A percentile compares a stretch with the other conserved stretches of the same genome.
Evolutionary conservation across 202 grass and related monocot genomes (phyloP).

Genomic region (Schoenoplectus triqueter): DNA sequence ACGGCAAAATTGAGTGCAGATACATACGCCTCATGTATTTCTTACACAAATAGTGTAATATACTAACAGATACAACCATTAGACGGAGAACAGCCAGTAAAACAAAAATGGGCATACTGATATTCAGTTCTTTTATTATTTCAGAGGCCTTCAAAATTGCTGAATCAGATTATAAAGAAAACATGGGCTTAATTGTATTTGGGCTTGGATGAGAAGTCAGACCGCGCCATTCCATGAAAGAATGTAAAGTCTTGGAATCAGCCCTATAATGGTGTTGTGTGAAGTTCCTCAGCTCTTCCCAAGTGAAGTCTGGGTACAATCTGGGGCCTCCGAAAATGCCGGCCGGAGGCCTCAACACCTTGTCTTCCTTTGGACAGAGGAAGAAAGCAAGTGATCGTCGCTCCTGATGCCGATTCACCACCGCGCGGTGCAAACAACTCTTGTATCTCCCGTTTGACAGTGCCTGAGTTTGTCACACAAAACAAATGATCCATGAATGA

Average conservation of each 20-base stretch:
- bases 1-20: neutral
- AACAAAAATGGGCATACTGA: neutral
- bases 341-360: conserved; percentile 74
- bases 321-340: conserved; percentile 29
- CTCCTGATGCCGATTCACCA: conserved; percentile 73
- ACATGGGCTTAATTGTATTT: conserved; percentile 15
- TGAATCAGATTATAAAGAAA: conserved; percentile 21
- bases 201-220: neutral
- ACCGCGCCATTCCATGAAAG: conserved; percentile 66
- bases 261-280: conserved; percentile 86
- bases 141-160: no score
- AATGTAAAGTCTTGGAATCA: conserved; percentile 69
- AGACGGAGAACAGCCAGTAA: neutral
- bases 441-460: conserved; percentile 90
- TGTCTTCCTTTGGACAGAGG: conserved; percentile 74
- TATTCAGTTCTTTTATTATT: no score
- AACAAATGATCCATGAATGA: neutral
- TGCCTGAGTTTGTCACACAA: conserved; percentile 50
- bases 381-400: conserved; percentile 90
- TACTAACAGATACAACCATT: neutral
- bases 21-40: neutral
- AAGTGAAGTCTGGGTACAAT: conserved; percentile 90
- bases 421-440: conserved; percentile 88
- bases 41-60: conserved; percentile 6
- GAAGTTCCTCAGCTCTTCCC: conserved; percentile 82